These are phyloP conservation scores for Cinchona pubescens DNA, from an alignment of 257 asterid genomes.

Conservation along the genomic window DNA sequence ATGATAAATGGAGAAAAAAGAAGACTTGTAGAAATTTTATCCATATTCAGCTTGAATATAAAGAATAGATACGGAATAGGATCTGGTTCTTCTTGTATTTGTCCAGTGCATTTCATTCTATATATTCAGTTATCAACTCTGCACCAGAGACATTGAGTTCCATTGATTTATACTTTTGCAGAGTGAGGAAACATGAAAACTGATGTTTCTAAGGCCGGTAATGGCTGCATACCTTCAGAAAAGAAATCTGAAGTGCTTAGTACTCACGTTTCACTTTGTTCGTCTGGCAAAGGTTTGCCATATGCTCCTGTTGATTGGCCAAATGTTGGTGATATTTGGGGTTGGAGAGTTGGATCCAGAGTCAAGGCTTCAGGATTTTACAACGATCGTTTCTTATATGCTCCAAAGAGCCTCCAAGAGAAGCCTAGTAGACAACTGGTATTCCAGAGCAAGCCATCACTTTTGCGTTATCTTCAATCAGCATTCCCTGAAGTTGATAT, in stretches of 20 bases:
- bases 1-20: background rate
- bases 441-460: slow-evolving; percentile 29
- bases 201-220: background rate
- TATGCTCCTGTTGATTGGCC: slow-evolving; percentile 50
- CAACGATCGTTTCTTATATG: slow-evolving; percentile 31
- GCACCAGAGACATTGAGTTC: background rate
- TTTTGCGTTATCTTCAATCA: slow-evolving; percentile 20
- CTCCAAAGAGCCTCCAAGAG: slow-evolving; percentile 36
- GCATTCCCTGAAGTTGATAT: slow-evolving; percentile 35
- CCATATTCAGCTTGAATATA: background rate
- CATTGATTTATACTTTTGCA: background rate
- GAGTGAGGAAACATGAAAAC: slow-evolving; percentile 4
- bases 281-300: slow-evolving; percentile 39
- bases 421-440: slow-evolving; percentile 27
- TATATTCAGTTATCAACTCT: background rate
- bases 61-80: background rate
- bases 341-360: slow-evolving; percentile 47
- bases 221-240: background rate
- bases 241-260: slow-evolving; percentile 8
- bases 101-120: background rate
- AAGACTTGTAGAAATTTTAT: background rate
- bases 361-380: slow-evolving; percentile 21
- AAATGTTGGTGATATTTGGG: slow-evolving; percentile 42
- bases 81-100: background rate
- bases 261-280: slow-evolving; percentile 18